A percentile compares a stretch with the other conserved stretches of the same genome.
Conservation (phyloP, 306 rosid genomes). For the Ammopiptanthus mongolicus region DNA sequence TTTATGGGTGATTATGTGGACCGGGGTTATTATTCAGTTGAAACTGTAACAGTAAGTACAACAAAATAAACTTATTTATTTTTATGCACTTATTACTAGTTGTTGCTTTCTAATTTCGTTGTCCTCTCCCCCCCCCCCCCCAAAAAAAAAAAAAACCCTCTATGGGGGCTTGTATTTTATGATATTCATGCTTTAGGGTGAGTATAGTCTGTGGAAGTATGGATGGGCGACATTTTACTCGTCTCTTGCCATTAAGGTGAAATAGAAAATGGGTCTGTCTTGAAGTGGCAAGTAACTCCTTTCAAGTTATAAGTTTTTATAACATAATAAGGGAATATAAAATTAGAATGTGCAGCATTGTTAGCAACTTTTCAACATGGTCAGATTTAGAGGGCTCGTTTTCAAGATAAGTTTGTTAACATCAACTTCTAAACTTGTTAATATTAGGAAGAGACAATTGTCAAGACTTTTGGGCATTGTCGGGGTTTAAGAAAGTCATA, state of each 20-base stretch:
- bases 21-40: constrained; percentile 84
- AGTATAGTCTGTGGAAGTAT: not conserved
- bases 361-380: not conserved
- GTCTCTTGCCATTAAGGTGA: not conserved
- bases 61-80: not conserved
- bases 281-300: not conserved
- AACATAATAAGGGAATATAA: not conserved
- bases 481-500: not conserved
- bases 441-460: not conserved
- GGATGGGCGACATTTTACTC: not conserved
- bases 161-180: not conserved
- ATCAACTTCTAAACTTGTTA: not conserved
- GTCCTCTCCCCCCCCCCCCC: not conserved
- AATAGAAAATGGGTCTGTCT: not conserved
- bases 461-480: not conserved
- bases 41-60: constrained; percentile 72
- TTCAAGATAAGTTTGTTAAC: not conserved
- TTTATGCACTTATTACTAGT: not conserved
- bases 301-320: not conserved
- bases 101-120: not conserved
- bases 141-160: not conserved
- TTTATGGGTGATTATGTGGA: constrained; percentile 94
- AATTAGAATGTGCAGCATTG: not conserved
- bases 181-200: not conserved
- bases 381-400: not conserved